Base-by-base conservation (phyloP, 2,329 filamentous ascomycete species). In the Pyrenophora seminiperda region DNA sequence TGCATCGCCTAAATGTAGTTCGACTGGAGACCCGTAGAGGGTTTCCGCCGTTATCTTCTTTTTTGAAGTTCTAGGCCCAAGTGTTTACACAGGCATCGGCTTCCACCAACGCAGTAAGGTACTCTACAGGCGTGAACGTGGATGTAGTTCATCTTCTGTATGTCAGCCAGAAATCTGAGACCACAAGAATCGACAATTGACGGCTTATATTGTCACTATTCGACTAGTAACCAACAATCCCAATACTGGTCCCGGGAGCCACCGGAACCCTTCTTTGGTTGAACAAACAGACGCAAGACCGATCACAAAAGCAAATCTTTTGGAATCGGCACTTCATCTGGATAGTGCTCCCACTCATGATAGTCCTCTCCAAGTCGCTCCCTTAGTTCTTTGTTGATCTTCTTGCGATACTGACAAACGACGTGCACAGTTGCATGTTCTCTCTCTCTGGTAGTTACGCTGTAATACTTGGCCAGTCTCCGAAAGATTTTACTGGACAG, bases 341-440 rank as follows among this genome's bases (percentile, higher is more conserved):
- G 7, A 29, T 30, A 4, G 3, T 18, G 30, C 34, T 37, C 44
- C 36, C 19, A 53, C 14, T 45, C 40, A 11, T 17, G 34, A 20
- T 49, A 49, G 7, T 6, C 14, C 13, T 29, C 17, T 15, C 40
- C 36, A 14, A 53, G 45, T 30, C 9, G 18, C 2, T 13, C 22
- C 11, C 40, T 30, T n/a, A 41, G n/a, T 7, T 36, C 5, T 13
- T 19, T 15, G 30, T 53, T 41, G 3, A 49, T 9, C 18, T 30
- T 24, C 40, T 27, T 27, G 5, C 24, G 15, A 29, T 49, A 41
- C 27, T 27, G 29, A 10, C 30, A 4, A 3, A 45, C 9, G 30
- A 32, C 7, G 30, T 20, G 34, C 1, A 52, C 41, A 20, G 43
- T n/a, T n/a, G 33, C 27, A 36, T 40, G 37, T 15, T 51, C 32